Percentiles rank a stretch among this genome's conserved stretches.
phyloP scores from a whole-genome alignment of 441 rosid genomes.

The Mallotus repandus region DNA sequence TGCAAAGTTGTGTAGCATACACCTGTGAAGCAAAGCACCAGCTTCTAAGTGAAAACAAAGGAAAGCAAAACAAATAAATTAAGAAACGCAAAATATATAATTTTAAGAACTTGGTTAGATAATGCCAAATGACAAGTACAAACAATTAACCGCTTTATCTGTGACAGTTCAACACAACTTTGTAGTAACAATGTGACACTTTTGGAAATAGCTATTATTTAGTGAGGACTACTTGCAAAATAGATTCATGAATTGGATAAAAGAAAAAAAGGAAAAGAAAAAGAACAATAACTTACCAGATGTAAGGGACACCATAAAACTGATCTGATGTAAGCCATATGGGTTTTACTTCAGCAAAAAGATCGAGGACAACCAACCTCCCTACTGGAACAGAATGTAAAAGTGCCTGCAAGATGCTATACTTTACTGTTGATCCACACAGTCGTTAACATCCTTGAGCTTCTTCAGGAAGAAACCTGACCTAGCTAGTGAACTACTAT shows the following conservation, averaged over 20 bases:
- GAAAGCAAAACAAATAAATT: background rate
- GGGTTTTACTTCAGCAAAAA: constrained; percentile 73
- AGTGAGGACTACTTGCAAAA: background rate
- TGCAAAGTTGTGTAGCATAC: constrained; percentile 79
- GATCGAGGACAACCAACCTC: constrained; percentile 64
- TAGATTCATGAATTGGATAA: background rate
- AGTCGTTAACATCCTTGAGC: too few species aligned
- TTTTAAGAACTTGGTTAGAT: background rate
- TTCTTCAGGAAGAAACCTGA: too few species aligned
- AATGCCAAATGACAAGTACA: background rate
- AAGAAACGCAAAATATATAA: background rate
- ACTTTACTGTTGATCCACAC: background rate
- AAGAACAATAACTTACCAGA: constrained; percentile 48
- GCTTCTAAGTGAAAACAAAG: background rate
- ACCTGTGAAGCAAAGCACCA: constrained; percentile 44
- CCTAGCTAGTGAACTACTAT: too few species aligned
- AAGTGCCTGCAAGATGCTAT: constrained; percentile 46
- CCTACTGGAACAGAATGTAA: constrained; percentile 68
- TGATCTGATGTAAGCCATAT: constrained; percentile 61
- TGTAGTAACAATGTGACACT: background rate
- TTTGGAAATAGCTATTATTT: background rate
- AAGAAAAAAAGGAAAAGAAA: background rate
- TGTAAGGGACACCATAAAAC: constrained; percentile 69
- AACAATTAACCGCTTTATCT: background rate
- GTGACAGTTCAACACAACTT: background rate